A percentile compares a stretch with the other conserved stretches of the same genome.
phyloP scores from a whole-genome alignment of 2,329 filamentous ascomycete genomes.

The Hymenoscyphus albidus region DNA sequence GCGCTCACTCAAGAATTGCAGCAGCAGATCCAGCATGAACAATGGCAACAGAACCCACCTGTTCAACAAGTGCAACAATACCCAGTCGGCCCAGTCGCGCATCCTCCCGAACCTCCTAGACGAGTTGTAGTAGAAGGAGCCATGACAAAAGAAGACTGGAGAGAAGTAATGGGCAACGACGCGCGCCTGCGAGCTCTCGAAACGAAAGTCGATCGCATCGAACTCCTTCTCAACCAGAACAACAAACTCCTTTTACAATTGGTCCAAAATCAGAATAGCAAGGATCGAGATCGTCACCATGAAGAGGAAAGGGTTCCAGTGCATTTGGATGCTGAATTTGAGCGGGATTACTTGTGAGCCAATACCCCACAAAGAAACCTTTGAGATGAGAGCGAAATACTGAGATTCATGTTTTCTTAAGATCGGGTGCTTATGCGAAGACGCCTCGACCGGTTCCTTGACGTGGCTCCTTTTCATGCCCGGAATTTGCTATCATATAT shows the following conservation, averaged over 20 bases:
- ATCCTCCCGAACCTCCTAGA: conserved; percentile 28
- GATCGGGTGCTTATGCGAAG: conserved; percentile 32
- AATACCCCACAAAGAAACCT: conserved; percentile 15
- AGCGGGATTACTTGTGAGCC: conserved; percentile 36
- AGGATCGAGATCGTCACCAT: conserved; percentile 20
- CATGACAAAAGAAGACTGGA: conserved; percentile 35
- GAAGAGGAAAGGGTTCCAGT: conserved; percentile 35
- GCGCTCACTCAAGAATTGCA: conserved; percentile 26
- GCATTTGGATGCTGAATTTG: conserved; percentile 35
- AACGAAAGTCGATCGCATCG: conserved; percentile 34
- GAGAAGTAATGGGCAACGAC: conserved; percentile 35
- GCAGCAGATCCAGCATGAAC: conserved; percentile 29
- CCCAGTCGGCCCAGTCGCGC: conserved; percentile 12
- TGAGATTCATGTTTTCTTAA: conserved; percentile 25
- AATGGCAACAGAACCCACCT: conserved; percentile 14
- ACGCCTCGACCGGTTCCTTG: conserved; percentile 31
- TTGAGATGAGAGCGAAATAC: conserved; percentile 14
- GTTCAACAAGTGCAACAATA: conserved; percentile 11
- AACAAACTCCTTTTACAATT: conserved; percentile 34
- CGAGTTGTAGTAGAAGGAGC: conserved; percentile 33
- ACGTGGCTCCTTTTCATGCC: neutral
- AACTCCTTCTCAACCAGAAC: conserved; percentile 33
- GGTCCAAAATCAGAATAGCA: conserved; percentile 27
- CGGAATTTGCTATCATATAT: neutral
- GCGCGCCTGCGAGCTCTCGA: conserved; percentile 32